Evolutionary conservation across 176 grass and related monocot species (phyloP), one percentile per base, ranked within the genome.

Genomic region (Microstegium vimineum): DNA sequence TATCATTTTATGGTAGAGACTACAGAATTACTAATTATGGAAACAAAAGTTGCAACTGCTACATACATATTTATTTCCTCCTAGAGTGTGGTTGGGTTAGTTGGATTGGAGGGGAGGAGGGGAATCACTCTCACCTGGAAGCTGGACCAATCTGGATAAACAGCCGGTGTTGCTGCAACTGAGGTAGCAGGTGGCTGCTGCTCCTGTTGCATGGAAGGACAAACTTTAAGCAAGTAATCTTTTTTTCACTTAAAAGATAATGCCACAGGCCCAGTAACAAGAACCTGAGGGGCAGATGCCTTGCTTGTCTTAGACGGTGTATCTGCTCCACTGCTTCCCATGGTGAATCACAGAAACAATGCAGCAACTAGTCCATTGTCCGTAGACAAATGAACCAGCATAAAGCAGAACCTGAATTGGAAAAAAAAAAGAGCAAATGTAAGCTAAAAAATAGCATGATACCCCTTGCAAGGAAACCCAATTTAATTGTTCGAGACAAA

Each of bases 71-170:
- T 60, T 10, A 67, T 59, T 59, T 74, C 60, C 45, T 81, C 7
- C 20, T 36, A 63, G 79, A 79, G 15, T 25, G 37, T 37, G 18
- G 66, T 22, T 41, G 22, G 66, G 35, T 69, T 23, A 38, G 34
- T 69, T 69, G 4, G 35, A 10, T 69, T 25, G 11, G 18, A 10
- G 12, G 11, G 6, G 11, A 31, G 22, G 7, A 30, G 17, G 27
- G 18, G 28, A 78, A 40, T 36, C 69, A 63, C 62, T 33, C 52
- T 68, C 47, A 95, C 96, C 90, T 99, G 93, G 86, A 90, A 99
- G 41, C 76, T 90, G 11, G 95, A 73, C 96, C 96, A 99, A 90
- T 95, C 93, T 34, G 93, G 87, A 77, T 95, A 99, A 62, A 91
- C 84, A 83, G 75, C 47, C 5, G 92, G 76, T 42, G 84, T 85